These are phyloP conservation scores for Ogataea zsoltii DNA, from an alignment of 805 yeast species.

Conservation along the genomic window DNA sequence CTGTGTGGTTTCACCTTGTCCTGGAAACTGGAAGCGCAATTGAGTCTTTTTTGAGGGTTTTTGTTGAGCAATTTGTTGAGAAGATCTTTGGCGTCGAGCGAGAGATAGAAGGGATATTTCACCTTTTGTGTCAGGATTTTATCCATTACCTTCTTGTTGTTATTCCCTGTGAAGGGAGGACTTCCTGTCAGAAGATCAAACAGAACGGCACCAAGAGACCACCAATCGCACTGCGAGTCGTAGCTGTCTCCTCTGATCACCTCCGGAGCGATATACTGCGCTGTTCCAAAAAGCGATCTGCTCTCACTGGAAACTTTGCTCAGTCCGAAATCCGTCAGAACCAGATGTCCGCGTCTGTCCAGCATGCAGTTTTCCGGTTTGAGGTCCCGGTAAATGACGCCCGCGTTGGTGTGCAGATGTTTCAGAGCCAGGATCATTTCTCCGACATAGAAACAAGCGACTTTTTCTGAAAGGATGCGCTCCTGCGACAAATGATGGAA, in stretches of 20 bases:
- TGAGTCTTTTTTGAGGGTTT: conserved; percentile 64
- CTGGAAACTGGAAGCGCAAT: conserved; percentile 55
- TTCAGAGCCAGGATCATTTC: conserved; percentile 76
- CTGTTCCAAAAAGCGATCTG: conserved; percentile 69
- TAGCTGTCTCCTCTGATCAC: conserved; percentile 75
- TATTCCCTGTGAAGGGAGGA: conserved; percentile 87
- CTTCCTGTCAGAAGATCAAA: conserved; percentile 80
- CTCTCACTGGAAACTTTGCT: conserved; percentile 51
- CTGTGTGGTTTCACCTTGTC: conserved; percentile 57
- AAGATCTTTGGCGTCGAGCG: conserved; percentile 79
- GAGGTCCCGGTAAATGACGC: conserved; percentile 83
- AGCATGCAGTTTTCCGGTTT: conserved; percentile 89
- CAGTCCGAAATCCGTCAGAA: conserved; percentile 84
- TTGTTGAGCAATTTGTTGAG: conserved; percentile 65
- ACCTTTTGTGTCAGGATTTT: conserved; percentile 70
- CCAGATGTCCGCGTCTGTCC: conserved; percentile 75
- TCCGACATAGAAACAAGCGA: conserved; percentile 76
- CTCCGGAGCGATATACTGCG: conserved; percentile 90
- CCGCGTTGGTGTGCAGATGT: conserved; percentile 69
- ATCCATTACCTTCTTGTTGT: conserved; percentile 71
- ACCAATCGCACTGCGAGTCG: conserved; percentile 84
- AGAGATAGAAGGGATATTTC: conserved; percentile 70
- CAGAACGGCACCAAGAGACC: conserved; percentile 84
- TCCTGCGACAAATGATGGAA: conserved; percentile 59
- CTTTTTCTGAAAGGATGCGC: conserved; percentile 54